Conservation (phyloP, 1,284 basidiomycete species). For the Ustilago trichophora region DNA sequence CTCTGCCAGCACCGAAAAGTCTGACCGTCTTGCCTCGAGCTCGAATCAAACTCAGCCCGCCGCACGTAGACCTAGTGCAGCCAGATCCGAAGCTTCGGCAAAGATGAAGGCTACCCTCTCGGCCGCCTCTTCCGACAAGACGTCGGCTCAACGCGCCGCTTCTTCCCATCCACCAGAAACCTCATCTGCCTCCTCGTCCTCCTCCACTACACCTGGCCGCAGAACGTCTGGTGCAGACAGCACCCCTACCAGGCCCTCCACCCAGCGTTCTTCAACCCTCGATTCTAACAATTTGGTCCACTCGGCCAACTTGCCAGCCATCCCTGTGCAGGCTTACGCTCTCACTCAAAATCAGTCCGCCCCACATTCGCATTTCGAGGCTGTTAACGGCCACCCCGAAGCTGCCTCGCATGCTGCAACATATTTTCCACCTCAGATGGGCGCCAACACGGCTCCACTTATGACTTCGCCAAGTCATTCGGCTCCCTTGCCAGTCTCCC, state of each 20-base stretch:
- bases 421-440: slow-evolving; percentile 11
- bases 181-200: slow-evolving; percentile 5
- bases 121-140: slow-evolving; percentile 32
- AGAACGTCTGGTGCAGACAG: not conserved
- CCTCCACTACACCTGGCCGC: slow-evolving; percentile 9
- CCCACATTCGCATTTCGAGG: not conserved
- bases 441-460: slow-evolving; percentile 9
- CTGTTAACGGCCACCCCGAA: too few species aligned
- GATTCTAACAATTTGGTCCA: too few species aligned
- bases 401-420: too few species aligned
- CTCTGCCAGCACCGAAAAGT: slow-evolving; percentile 4
- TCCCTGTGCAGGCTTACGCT: slow-evolving; percentile 25
- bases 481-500: slow-evolving; percentile 14
- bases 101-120: slow-evolving; percentile 47
- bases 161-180: not conserved
- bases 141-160: slow-evolving; percentile 4
- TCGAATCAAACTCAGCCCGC: not conserved
- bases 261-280: slow-evolving; percentile 1
- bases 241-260: too few species aligned
- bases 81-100: slow-evolving; percentile 38
- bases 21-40: too few species aligned
- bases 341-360: too few species aligned
- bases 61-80: slow-evolving; percentile 28
- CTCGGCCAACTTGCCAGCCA: slow-evolving; percentile 22
- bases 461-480: slow-evolving; percentile 33